Base-by-base conservation (phyloP, 495 filamentous ascomycete genomes). In the Xylaria telfairii region DNA sequence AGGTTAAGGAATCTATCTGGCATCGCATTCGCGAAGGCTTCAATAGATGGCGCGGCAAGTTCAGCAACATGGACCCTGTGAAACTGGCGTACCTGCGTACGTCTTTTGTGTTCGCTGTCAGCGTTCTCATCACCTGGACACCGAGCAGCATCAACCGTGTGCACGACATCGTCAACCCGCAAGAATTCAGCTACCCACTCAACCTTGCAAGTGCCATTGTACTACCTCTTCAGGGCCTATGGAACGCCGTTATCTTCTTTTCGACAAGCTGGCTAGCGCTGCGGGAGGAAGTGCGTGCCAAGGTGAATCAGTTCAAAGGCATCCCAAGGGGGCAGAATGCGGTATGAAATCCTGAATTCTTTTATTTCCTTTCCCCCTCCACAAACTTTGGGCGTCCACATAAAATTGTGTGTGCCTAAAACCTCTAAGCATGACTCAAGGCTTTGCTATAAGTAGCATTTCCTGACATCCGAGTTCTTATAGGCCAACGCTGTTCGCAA, bases 171-270 rank as follows among this genome's bases (percentile, higher is more conserved):
- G 79, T 85, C 4, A 78, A 89, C 72, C 90, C 91, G 0, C 73
- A 84, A 13, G 68, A 82, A 3, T 82, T 87, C 41, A 87, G 83
- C 70, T 97, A 91, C 75, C 83, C 80, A 5, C 85, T 96, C 24
- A 92, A 93, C 74, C 86, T 93, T 44, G 85, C 87, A 3, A 89
- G 90, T 15, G 88, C 90, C 1, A 82, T 94, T 41, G 92, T 96
- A 0, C 82, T 96, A n/a, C 93, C 93, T 0, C 79, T 94, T 0
- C 93, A 96, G 76, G 93, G 93, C 13, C 90, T 95, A 65, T 95
- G 92, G 91, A 97, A 96, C 74, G 88, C 90, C 28, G 79, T 94
- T 26, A 93, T 96, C 56, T 96, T 94, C 78, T 83, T 90, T 53
- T 87, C 87, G 6, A 92, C 92, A 1, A 86, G 76, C 37, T 83